Conservation (phyloP, 139 green algal species). For the Chlorella sp. region DNA sequence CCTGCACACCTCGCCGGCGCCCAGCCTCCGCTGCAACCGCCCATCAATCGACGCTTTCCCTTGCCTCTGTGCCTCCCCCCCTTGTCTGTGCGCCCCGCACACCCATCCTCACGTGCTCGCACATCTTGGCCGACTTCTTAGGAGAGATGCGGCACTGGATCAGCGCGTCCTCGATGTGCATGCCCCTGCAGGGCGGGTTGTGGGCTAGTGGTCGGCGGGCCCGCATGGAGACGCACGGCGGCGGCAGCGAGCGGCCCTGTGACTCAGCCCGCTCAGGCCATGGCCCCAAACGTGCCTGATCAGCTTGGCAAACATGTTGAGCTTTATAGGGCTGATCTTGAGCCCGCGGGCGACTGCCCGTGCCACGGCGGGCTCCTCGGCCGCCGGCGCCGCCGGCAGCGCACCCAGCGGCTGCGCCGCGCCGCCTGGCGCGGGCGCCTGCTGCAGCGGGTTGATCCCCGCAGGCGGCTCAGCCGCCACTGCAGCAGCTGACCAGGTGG, state of each 20-base stretch:
- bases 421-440: conserved; percentile 1
- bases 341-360: conserved; percentile 15
- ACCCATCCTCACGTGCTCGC: no score
- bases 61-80: no score
- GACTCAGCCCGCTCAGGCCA: no score
- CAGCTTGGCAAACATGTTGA: conserved; percentile 42
- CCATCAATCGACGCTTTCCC: no score
- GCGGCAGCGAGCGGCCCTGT: no score
- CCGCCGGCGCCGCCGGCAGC: not conserved
- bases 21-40: no score
- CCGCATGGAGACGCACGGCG: no score
- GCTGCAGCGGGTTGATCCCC: conserved; percentile 37
- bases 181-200: conserved; percentile 26
- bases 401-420: not conserved
- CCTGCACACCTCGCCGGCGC: no score
- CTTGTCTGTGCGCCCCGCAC: no score
- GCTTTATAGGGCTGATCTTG: conserved; percentile 37
- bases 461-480: not conserved
- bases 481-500: not conserved
- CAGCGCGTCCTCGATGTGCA: conserved; percentile 35
- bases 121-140: conserved; percentile 37
- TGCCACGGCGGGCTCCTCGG: not conserved
- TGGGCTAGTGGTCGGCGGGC: no score
- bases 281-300: no score
- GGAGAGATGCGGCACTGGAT: conserved; percentile 34